Conservation (phyloP, 1,139 yeast genomes). For the Yamadazyma sp. region DNA sequence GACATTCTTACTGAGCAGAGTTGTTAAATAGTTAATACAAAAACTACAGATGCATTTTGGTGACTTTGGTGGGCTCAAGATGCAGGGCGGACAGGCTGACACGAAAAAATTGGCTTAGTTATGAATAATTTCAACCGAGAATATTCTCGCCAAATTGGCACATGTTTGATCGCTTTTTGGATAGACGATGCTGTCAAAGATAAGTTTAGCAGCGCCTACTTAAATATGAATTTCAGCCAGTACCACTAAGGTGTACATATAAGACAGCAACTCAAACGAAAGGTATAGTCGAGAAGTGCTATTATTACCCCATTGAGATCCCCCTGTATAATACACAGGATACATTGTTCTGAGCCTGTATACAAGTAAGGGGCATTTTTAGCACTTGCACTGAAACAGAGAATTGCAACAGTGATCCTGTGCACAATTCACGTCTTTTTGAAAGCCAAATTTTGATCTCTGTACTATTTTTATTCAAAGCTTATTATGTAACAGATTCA, state of each 20-base stretch:
- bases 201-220: background rate
- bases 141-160: too few species aligned
- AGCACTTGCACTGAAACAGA: slow-evolving; percentile 5
- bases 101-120: too few species aligned
- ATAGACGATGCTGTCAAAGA: too few species aligned
- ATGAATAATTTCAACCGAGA: too few species aligned
- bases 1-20: too few species aligned
- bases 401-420: slow-evolving; percentile 2
- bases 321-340: background rate
- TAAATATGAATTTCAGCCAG: background rate
- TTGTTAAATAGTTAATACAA: too few species aligned
- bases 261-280: background rate
- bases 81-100: too few species aligned
- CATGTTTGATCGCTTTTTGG: too few species aligned
- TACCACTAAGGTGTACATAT: background rate
- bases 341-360: background rate
- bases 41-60: too few species aligned
- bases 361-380: slow-evolving; percentile 4
- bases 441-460: slow-evolving; percentile 3
- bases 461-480: background rate
- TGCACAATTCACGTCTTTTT: background rate
- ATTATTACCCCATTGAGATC: background rate
- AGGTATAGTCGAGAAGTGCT: background rate
- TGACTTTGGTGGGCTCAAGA: too few species aligned
- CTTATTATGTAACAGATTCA: background rate